phyloP scores from a whole-genome alignment of 306 rosid species.

The Gynostemma pentaphyllum region DNA sequence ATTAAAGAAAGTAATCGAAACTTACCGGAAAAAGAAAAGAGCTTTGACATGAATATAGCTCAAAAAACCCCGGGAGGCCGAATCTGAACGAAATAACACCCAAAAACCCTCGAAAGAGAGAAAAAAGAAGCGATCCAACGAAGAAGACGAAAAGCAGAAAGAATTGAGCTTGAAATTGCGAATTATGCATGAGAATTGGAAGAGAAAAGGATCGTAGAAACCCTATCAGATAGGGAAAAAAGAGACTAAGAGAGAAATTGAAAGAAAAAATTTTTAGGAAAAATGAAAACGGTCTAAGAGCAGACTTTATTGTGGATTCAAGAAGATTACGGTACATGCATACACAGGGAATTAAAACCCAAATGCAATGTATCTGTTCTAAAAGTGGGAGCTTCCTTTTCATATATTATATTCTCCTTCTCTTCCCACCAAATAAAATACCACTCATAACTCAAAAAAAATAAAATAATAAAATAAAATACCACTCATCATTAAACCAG shows the following conservation, averaged over 20 bases:
- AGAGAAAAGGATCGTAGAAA: slow-evolving; percentile 20
- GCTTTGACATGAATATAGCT: slow-evolving; percentile 65
- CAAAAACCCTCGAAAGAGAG: slow-evolving; percentile 49
- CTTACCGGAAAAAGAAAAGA: slow-evolving; percentile 71
- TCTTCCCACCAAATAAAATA: slow-evolving; percentile 8
- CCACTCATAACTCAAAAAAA: neutral
- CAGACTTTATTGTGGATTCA: neutral
- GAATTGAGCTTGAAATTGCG: slow-evolving; percentile 16
- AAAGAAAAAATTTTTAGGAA: neutral
- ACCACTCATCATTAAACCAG: neutral
- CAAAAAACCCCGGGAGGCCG: slow-evolving; percentile 34
- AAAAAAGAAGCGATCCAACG: slow-evolving; percentile 35
- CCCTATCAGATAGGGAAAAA: slow-evolving; percentile 85
- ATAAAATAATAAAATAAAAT: too few relatives aligned
- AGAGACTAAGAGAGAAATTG: neutral
- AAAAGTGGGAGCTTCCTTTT: slow-evolving; percentile 2
- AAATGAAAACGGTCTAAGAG: neutral
- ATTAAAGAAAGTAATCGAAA: too few relatives aligned
- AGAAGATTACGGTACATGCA: neutral
- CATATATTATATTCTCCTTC: too few relatives aligned
- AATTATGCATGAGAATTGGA: slow-evolving; percentile 33
- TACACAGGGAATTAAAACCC: neutral
- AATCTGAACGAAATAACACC: slow-evolving; percentile 22
- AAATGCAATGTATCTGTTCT: slow-evolving; percentile 15
- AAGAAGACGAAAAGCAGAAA: slow-evolving; percentile 13